Evolutionary conservation across 2,329 filamentous ascomycete genomes (phyloP).

Genomic region (Botrytis cinerea): DNA sequence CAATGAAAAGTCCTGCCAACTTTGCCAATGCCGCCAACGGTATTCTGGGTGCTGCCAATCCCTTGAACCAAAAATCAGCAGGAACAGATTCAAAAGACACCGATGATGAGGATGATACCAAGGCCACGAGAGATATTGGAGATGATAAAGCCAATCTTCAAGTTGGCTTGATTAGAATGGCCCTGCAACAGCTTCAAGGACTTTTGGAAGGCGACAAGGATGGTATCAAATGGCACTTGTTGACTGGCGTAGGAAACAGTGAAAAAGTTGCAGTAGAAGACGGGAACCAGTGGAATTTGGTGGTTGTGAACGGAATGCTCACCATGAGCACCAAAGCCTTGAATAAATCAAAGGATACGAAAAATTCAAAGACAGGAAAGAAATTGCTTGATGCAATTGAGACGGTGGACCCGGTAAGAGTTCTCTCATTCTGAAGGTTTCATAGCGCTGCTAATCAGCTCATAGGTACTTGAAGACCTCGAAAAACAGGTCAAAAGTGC

Average conservation of each 20-base stretch:
- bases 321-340: background rate
- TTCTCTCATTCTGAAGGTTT: background rate
- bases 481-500: background rate
- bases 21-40: background rate
- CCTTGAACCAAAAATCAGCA: rapidly evolving
- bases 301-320: background rate
- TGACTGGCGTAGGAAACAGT: background rate
- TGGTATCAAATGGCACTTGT: background rate
- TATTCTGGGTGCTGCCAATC: background rate
- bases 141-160: background rate
- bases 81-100: background rate
- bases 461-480: background rate
- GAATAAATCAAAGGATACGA: background rate
- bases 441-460: background rate
- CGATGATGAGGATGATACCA: background rate
- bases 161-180: background rate
- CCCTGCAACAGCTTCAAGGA: background rate
- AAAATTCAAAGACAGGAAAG: background rate
- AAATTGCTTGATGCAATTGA: background rate
- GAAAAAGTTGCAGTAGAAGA: background rate
- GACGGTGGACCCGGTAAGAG: background rate
- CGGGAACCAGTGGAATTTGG: background rate
- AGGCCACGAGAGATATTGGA: background rate
- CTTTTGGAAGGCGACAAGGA: background rate
- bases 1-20: background rate